Percentiles rank a stretch among this genome's conserved stretches.
Evolutionary conservation across 73 alveolate genomes (phyloP).

Genomic region (Vitrella brassicaformis): DNA sequence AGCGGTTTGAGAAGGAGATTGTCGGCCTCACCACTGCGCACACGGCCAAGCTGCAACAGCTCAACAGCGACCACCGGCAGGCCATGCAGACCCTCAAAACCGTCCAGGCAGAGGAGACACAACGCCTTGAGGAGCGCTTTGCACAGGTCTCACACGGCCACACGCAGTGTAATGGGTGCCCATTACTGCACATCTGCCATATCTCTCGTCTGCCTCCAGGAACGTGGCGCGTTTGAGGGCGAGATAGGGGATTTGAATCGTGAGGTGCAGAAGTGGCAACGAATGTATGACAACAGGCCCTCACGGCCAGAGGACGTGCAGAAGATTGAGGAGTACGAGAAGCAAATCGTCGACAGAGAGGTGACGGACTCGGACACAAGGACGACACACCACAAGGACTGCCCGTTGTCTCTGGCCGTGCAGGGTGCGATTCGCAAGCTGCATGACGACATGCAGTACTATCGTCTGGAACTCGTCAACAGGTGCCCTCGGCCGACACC

Average conservation of each 20-base stretch:
- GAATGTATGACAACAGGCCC: constrained; percentile 54
- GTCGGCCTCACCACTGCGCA: neutral
- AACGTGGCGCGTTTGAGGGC: constrained; percentile 1
- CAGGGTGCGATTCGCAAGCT: constrained; percentile 53
- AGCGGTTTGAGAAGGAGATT: neutral
- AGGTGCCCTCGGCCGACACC: no score
- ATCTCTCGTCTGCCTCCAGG: no score
- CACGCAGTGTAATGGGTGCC: no score
- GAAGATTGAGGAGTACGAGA: constrained; percentile 42
- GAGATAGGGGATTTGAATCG: neutral
- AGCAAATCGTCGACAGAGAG: constrained; percentile 55
- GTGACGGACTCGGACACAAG: no score
- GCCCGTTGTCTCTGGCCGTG: no score
- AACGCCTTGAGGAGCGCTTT: no score
- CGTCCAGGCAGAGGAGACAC: no score
- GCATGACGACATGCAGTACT: constrained; percentile 75
- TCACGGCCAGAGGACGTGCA: constrained; percentile 56
- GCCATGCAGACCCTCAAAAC: no score
- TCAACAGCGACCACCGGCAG: constrained; percentile 7
- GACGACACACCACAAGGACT: no score
- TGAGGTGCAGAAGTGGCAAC: constrained; percentile 5
- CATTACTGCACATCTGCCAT: no score
- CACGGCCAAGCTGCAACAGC: constrained; percentile 14
- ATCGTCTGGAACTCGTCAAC: constrained; percentile 66
- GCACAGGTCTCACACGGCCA: no score